A percentile compares a stretch with the other conserved stretches of the same genome.
phyloP scores from a whole-genome alignment of 1,284 basidiomycete genomes.

The Rhizoctonia solani region DNA sequence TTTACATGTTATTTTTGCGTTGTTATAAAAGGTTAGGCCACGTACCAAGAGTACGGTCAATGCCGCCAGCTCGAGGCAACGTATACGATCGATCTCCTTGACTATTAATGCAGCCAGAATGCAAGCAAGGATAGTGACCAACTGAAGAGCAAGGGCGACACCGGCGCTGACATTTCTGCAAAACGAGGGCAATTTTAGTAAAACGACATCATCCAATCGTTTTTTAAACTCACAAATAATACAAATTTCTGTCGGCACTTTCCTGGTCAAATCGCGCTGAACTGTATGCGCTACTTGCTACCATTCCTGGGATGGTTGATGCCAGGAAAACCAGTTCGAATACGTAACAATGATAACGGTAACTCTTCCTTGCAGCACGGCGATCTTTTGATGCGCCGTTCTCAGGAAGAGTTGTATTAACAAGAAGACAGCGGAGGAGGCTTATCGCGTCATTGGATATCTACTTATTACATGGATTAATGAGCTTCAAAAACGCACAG shows the following conservation, averaged over 20 bases:
- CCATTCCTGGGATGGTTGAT: neutral
- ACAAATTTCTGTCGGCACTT: conserved; percentile 3
- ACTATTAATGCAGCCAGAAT: neutral
- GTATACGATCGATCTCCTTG: neutral
- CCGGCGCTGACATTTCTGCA: neutral
- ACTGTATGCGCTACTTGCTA: conserved; percentile 9
- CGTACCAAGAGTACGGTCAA: neutral
- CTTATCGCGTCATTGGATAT: conserved; percentile 2
- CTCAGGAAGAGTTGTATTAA: conserved; percentile 13
- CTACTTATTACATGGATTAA: neutral
- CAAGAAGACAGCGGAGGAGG: conserved; percentile 9
- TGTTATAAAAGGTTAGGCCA: neutral
- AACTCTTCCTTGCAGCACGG: neutral
- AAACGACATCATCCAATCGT: neutral
- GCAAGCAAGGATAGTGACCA: neutral
- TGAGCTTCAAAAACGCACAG: neutral
- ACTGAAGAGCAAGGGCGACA: neutral
- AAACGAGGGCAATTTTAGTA: neutral
- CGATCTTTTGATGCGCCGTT: conserved; percentile 17
- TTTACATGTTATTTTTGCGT: neutral
- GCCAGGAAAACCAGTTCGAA: conserved; percentile 12
- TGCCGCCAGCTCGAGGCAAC: neutral
- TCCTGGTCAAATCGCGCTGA: conserved; percentile 3
- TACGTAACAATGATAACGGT: neutral
- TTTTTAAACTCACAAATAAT: neutral